Evolutionary conservation across 1,139 yeast genomes (phyloP), one percentile per base, ranked within the genome.

Genomic region (Zygosaccharomyces pseudobailii): DNA sequence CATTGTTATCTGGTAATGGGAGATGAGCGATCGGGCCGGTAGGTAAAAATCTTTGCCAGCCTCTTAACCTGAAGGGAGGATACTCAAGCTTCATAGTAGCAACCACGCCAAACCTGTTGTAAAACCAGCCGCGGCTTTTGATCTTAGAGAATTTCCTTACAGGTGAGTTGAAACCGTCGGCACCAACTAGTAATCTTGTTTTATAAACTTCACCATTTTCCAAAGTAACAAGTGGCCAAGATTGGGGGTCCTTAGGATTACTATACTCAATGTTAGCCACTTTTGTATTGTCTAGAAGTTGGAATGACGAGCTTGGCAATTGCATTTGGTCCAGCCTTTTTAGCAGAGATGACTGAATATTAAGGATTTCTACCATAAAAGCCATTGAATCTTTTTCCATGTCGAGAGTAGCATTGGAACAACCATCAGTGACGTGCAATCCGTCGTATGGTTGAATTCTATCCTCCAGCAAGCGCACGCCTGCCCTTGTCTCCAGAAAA

Each of bases 151-250:
- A 90, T 54, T 78, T 74, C 40, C 97, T 76, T 3, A 87, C 98
- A 0, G 97, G 97, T 0, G 97, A 89, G 66, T 90, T 88, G 64
- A 82, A 88, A 0, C 99, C 99, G 65, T 92, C 98, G 20, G 97
- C 96, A 7, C 99, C 99, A 10, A 90, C 80, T 32, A 92, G 72
- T 22, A 92, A 72, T 50, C 97, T 73, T 0, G 97, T 78, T 57
- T 79, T 79, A 42, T 84, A 71, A 13, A 63, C 57, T 13, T 77
- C 76, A 1, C 96, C 97, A 52, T 79, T 77, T 21, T 80, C 79
- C 20, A 92, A 71, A 23, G 77, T 74, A 3, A 92, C 81, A 5
- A 82, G 65, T 0, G 97, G 97, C 96, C 96, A 88, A 44, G 80
- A 79, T 36, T 72, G 67, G 4, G 60, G 56, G 6, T 63, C 69